These are phyloP conservation scores for Ophiostoma fasciatum DNA, from an alignment of 2,329 filamentous ascomycete genomes.

Conservation along the genomic window DNA sequence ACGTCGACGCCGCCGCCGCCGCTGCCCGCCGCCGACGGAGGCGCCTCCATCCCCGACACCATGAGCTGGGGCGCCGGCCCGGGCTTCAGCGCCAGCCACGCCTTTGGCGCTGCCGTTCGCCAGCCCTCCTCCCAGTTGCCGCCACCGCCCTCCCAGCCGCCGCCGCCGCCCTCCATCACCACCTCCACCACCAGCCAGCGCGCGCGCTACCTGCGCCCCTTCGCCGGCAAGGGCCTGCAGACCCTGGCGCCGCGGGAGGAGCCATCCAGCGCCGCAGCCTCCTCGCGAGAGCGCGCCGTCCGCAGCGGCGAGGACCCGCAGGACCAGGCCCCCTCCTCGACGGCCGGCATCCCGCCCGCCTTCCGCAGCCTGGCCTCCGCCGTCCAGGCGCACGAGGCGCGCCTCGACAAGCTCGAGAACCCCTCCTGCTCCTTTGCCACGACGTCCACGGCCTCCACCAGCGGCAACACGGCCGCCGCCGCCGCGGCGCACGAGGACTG, in stretches of 20 bases:
- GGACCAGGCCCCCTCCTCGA: too few species aligned
- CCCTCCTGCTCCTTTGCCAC: constrained; percentile 49
- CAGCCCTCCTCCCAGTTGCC: constrained; percentile 28
- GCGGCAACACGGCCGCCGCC: neutral
- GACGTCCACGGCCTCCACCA: neutral
- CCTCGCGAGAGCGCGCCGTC: too few species aligned
- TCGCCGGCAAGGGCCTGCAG: constrained; percentile 38
- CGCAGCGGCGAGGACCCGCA: too few species aligned
- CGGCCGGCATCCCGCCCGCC: too few species aligned
- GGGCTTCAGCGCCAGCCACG: constrained; percentile 25
- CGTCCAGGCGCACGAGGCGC: constrained; percentile 46
- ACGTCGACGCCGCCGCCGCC: constrained; percentile 10
- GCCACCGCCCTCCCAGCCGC: constrained; percentile 17
- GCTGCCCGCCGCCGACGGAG: constrained; percentile 15
- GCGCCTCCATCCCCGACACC: constrained; percentile 40
- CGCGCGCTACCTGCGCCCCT: constrained; percentile 42
- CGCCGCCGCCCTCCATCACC: constrained; percentile 31
- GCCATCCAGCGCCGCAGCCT: too few species aligned
- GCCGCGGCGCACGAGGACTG: constrained; percentile 50
- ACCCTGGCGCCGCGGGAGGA: too few species aligned
- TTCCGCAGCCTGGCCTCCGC: constrained; percentile 33
- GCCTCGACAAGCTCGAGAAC: constrained; percentile 55
- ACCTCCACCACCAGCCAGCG: constrained; percentile 18
- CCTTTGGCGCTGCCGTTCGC: constrained; percentile 22
- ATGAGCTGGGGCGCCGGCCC: constrained; percentile 32